These are phyloP conservation scores for Neofusicoccum cordaticola DNA, from an alignment of 2,329 filamentous ascomycete genomes.

Conservation along the genomic window DNA sequence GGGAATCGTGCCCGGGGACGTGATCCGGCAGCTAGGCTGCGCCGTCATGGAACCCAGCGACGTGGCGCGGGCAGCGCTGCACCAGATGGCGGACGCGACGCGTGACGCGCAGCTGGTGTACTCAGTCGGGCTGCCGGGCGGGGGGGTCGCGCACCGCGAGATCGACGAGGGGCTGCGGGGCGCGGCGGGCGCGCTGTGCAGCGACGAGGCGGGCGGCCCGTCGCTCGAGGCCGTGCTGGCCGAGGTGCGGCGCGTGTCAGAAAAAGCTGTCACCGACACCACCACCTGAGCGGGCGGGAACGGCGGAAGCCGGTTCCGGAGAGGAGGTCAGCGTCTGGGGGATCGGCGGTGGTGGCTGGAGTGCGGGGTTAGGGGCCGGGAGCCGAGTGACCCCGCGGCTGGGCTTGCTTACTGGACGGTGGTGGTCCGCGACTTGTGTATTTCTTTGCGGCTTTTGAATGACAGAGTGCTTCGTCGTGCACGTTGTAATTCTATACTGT, in stretches of 20 bases:
- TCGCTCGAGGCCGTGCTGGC: background rate
- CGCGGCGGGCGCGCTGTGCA: background rate
- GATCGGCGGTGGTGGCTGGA: too few relatives aligned
- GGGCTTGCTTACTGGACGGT: too few relatives aligned
- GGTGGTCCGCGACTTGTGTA: too few relatives aligned
- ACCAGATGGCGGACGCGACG: constrained; percentile 29
- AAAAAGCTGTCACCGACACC: background rate
- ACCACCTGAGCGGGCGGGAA: too few relatives aligned
- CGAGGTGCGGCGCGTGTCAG: background rate
- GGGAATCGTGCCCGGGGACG: constrained; percentile 21
- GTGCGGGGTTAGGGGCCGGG: background rate
- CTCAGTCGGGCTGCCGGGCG: constrained; percentile 18
- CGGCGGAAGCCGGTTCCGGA: too few relatives aligned
- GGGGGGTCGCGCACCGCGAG: constrained; percentile 24
- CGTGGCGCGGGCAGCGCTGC: constrained; percentile 24
- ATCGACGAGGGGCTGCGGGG: constrained; percentile 26
- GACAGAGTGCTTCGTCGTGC: too few relatives aligned
- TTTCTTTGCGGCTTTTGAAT: too few relatives aligned
- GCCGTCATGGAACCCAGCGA: constrained; percentile 26
- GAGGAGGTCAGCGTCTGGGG: too few relatives aligned
- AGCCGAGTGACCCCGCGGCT: background rate
- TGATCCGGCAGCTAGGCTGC: constrained; percentile 22
- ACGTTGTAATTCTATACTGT: too few relatives aligned
- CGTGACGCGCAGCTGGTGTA: constrained; percentile 30
- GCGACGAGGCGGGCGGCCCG: background rate